Evolutionary conservation across 2,329 filamentous ascomycete species (phyloP).

Genomic region (Alternaria longipes): DNA sequence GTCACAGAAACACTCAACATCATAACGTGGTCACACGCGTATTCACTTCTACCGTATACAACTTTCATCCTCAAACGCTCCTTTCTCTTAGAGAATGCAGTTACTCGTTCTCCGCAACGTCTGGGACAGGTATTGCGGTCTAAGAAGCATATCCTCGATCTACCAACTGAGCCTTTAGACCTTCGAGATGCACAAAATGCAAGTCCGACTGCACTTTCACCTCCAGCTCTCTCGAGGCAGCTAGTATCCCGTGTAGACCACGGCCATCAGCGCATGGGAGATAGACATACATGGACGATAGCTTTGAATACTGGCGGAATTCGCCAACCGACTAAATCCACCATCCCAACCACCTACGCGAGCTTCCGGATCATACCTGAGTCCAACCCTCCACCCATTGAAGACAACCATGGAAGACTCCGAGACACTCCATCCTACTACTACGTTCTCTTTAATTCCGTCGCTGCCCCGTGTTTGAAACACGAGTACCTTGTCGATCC

Average conservation of each 20-base stretch:
- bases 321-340: background rate
- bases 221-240: background rate
- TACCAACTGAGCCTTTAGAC: background rate
- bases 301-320: background rate
- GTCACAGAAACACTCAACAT: background rate
- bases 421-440: background rate
- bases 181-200: background rate
- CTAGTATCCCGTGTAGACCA: background rate
- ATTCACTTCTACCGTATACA: background rate
- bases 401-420: background rate
- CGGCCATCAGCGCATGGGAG: background rate
- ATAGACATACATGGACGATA: background rate
- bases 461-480: background rate
- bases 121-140: background rate
- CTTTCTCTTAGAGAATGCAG: background rate
- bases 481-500: background rate
- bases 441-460: background rate
- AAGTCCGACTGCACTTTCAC: background rate
- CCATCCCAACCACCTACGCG: background rate
- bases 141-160: background rate
- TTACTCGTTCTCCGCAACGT: background rate
- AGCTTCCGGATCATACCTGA: background rate
- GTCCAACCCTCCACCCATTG: background rate
- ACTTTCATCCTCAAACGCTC: background rate
- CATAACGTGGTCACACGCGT: background rate